phyloP scores from a whole-genome alignment of 352 stramenopile genomes.

The Phytophthora citricola region DNA sequence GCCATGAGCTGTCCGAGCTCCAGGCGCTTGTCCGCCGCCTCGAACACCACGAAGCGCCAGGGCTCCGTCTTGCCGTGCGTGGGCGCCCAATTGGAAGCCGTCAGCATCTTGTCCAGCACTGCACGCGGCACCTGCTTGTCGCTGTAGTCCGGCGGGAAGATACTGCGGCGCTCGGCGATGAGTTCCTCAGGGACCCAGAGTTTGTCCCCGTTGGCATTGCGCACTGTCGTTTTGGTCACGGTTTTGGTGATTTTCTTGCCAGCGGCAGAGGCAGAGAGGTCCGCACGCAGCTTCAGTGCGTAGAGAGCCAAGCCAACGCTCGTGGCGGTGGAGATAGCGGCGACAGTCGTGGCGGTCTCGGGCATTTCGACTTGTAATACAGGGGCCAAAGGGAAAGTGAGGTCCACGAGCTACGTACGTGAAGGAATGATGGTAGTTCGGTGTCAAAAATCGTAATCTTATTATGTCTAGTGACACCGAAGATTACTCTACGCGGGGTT shows the following conservation, averaged over 20 bases:
- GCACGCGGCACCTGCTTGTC: conserved; percentile 55
- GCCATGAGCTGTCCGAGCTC: conserved; percentile 74
- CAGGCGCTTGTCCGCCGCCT: conserved; percentile 50
- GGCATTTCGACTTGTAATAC: conserved; percentile 23
- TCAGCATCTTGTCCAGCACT: conserved; percentile 80
- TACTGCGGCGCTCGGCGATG: conserved; percentile 76
- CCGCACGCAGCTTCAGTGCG: conserved; percentile 42
- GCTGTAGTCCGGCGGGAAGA: conserved; percentile 76
- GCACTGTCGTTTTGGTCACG: conserved; percentile 29
- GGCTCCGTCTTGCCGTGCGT: conserved; percentile 84
- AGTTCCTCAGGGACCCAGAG: conserved; percentile 78
- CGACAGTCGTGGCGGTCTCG: conserved; percentile 30
- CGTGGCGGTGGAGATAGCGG: conserved; percentile 39
- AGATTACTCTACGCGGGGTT: conserved; percentile 26
- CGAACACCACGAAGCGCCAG: conserved; percentile 87
- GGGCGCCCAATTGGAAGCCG: conserved; percentile 83
- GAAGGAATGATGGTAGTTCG: conserved; percentile 34
- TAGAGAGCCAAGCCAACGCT: conserved; percentile 47
- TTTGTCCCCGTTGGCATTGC: conserved; percentile 36
- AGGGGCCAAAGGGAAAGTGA: conserved; percentile 20
- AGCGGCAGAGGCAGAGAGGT: conserved; percentile 5
- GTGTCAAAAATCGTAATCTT: conserved; percentile 7
- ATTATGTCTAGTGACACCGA: conserved; percentile 14
- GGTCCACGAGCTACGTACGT: background rate
- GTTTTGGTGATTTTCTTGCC: conserved; percentile 35